phyloP scores from a whole-genome alignment of 1,284 basidiomycete genomes.

The Tetrapyrgos nigripes region DNA sequence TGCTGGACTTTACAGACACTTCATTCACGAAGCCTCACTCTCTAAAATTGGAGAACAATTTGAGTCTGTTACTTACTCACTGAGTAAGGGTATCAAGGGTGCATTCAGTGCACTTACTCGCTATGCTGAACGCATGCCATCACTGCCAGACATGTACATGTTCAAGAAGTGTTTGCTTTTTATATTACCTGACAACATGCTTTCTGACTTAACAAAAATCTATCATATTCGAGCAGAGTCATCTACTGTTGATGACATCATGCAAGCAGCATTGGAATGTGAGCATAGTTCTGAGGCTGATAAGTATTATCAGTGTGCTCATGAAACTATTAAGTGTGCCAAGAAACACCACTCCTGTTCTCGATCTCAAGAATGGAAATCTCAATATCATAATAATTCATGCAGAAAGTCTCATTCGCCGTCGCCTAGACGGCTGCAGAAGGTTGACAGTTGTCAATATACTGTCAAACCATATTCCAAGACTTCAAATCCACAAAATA shows the following conservation, averaged over 20 bases:
- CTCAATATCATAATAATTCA: background rate
- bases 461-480: slow-evolving; percentile 1
- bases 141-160: slow-evolving; percentile 12
- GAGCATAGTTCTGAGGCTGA: slow-evolving; percentile 7
- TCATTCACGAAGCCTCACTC: slow-evolving; percentile 14
- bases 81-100: slow-evolving; percentile 1
- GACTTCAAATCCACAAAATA: background rate
- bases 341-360: background rate
- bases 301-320: too few species aligned
- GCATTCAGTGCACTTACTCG: slow-evolving; percentile 7
- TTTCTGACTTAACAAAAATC: slow-evolving; percentile 1
- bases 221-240: slow-evolving; percentile 7
- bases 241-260: slow-evolving; percentile 9
- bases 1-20: slow-evolving; percentile 10
- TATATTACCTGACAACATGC: background rate
- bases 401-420: too few species aligned
- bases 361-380: background rate
- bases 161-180: slow-evolving; percentile 12
- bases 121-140: slow-evolving; percentile 10
- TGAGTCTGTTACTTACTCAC: slow-evolving; percentile 7
- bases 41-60: slow-evolving; percentile 8
- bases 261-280: slow-evolving; percentile 9
- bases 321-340: background rate
- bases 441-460: slow-evolving; percentile 1
- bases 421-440: background rate